Conservation (phyloP, 2,329 filamentous ascomycete species). For the Keithomyces neogunnii region DNA sequence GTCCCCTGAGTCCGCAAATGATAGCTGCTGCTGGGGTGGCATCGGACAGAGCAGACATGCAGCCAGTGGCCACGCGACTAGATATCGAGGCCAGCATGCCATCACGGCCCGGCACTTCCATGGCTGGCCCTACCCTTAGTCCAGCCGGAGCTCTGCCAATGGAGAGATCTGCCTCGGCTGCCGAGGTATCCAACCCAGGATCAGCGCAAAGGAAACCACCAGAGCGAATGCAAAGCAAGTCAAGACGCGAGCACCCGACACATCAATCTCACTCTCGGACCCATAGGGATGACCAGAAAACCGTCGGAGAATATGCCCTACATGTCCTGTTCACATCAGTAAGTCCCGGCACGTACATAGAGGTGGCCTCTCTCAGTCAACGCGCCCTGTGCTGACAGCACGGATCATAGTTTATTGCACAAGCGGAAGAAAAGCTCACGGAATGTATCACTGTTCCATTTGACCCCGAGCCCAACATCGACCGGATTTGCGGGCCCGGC, state of each 20-base stretch:
- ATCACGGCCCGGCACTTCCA: slow-evolving; percentile 36
- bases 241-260: slow-evolving; percentile 63
- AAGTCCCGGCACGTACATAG: slow-evolving; percentile 22
- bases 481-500: slow-evolving; percentile 82
- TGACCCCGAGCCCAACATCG: slow-evolving; percentile 75
- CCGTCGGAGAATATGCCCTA: slow-evolving; percentile 94
- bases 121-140: slow-evolving; percentile 30
- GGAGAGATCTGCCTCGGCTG: slow-evolving; percentile 39
- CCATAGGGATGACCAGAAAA: slow-evolving; percentile 71
- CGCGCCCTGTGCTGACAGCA: slow-evolving; percentile 10
- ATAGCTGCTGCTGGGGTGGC: slow-evolving; percentile 60
- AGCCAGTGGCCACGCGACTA: slow-evolving; percentile 32
- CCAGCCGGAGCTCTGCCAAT: slow-evolving; percentile 16
- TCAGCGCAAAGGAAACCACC: slow-evolving; percentile 40
- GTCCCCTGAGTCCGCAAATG: slow-evolving; percentile 80
- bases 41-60: slow-evolving; percentile 44
- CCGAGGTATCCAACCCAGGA: slow-evolving; percentile 34
- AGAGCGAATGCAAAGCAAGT: slow-evolving; percentile 57
- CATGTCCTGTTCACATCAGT: slow-evolving; percentile 93
- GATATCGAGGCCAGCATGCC: slow-evolving; percentile 33
- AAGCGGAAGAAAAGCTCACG: slow-evolving; percentile 93
- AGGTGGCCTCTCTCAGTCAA: not conserved
- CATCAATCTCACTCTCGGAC: slow-evolving; percentile 69
- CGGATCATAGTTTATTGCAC: slow-evolving; percentile 65
- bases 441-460: slow-evolving; percentile 74